Evolutionary conservation across 495 filamentous ascomycete species (phyloP).

Genomic region (Annulohypoxylon bovei): DNA sequence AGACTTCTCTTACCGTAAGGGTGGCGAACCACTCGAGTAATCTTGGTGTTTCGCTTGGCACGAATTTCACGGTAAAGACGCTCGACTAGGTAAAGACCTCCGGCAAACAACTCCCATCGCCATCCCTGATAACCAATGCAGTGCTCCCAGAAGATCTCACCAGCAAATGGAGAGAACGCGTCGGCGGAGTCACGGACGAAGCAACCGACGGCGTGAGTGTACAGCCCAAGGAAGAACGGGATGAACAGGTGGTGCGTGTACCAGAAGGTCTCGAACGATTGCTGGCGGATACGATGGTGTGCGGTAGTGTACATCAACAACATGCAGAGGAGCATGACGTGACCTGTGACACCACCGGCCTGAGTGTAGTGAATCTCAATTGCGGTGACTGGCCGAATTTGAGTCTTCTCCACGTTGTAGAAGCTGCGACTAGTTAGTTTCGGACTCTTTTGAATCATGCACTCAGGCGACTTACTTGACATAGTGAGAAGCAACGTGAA

Average conservation of each 20-base stretch:
- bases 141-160: slow-evolving; percentile 83
- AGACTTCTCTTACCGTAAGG: slow-evolving; percentile 80
- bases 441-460: background rate
- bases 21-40: slow-evolving; percentile 92
- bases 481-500: slow-evolving; percentile 86
- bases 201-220: slow-evolving; percentile 95
- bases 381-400: slow-evolving; percentile 81
- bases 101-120: slow-evolving; percentile 95
- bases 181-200: slow-evolving; percentile 84
- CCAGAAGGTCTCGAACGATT: slow-evolving; percentile 98
- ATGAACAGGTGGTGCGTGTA: slow-evolving; percentile 99
- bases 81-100: slow-evolving; percentile 84
- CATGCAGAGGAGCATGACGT: slow-evolving; percentile 99
- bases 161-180: slow-evolving; percentile 85
- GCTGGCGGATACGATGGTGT: slow-evolving; percentile 91
- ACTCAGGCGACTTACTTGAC: slow-evolving; percentile 78
- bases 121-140: slow-evolving; percentile 97
- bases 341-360: slow-evolving; percentile 91
- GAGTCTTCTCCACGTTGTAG: slow-evolving; percentile 90
- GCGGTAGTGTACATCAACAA: slow-evolving; percentile 97
- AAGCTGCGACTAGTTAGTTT: slow-evolving; percentile 69
- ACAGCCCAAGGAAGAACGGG: slow-evolving; percentile 91
- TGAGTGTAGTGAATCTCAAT: slow-evolving; percentile 94
- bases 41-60: slow-evolving; percentile 80
- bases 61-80: slow-evolving; percentile 93